phyloP scores from a whole-genome alignment of 805 yeast species.

The Starmerella bacillaris region DNA sequence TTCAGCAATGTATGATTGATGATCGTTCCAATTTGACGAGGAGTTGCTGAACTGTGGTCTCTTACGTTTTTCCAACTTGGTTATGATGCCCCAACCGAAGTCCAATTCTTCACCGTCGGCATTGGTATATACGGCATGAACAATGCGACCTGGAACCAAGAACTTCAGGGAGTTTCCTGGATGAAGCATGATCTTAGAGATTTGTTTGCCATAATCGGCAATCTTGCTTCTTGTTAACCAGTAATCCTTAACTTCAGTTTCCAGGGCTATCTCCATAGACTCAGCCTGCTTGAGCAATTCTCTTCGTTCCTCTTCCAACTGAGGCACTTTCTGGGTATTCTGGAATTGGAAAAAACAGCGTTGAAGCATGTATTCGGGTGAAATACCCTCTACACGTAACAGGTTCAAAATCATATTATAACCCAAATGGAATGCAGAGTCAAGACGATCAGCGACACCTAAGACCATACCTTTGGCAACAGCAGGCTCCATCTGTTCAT shows the following conservation, averaged over 20 bases:
- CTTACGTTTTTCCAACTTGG: slow-evolving; percentile 52
- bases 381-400: slow-evolving; percentile 93
- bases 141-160: slow-evolving; percentile 73
- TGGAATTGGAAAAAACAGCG: slow-evolving; percentile 91
- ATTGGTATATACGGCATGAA: slow-evolving; percentile 38
- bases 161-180: slow-evolving; percentile 75
- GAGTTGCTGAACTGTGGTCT: slow-evolving; percentile 33
- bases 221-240: slow-evolving; percentile 65
- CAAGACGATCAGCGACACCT: slow-evolving; percentile 94
- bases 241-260: slow-evolving; percentile 55
- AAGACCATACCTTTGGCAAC: slow-evolving; percentile 99
- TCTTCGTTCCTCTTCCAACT: slow-evolving; percentile 48
- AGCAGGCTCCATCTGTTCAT: slow-evolving; percentile 98
- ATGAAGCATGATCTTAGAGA: slow-evolving; percentile 68
- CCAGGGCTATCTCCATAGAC: slow-evolving; percentile 48
- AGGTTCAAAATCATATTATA: slow-evolving; percentile 90
- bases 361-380: slow-evolving; percentile 94
- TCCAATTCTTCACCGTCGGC: slow-evolving; percentile 27
- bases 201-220: slow-evolving; percentile 51
- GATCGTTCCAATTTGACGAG: slow-evolving; percentile 46
- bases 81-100: slow-evolving; percentile 95
- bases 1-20: slow-evolving; percentile 74
- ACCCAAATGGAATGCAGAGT: slow-evolving; percentile 93
- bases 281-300: slow-evolving; percentile 35
- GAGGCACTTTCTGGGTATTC: slow-evolving; percentile 77